A percentile compares a stretch with the other conserved stretches of the same genome.
These are phyloP conservation scores for Phytophthora agathidicida DNA, from an alignment of 352 stramenopile genomes.

Conservation along the genomic window DNA sequence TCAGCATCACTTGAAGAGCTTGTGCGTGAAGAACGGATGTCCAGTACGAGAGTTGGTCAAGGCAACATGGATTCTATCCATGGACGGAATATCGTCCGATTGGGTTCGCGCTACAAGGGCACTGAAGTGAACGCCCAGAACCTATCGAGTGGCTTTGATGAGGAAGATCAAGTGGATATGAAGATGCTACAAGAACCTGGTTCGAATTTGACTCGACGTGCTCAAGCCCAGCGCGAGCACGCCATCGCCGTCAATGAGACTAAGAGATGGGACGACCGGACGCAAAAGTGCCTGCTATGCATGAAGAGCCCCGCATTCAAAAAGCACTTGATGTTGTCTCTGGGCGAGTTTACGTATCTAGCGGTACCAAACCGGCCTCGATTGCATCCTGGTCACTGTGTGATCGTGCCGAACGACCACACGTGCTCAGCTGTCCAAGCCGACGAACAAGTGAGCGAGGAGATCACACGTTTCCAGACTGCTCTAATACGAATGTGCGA, in stretches of 20 bases:
- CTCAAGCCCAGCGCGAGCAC: constrained; percentile 59
- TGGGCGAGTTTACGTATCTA: constrained; percentile 82
- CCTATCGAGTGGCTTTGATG: constrained; percentile 80
- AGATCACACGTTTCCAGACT: constrained; percentile 72
- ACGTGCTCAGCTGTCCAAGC: constrained; percentile 57
- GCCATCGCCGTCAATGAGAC: constrained; percentile 54
- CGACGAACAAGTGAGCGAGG: constrained; percentile 67
- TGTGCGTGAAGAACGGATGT: constrained; percentile 78
- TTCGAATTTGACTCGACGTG: constrained; percentile 64
- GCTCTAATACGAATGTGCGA: constrained; percentile 65
- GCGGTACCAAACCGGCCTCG: constrained; percentile 60
- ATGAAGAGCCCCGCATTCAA: constrained; percentile 79
- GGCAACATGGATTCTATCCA: constrained; percentile 75
- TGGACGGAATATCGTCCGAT: constrained; percentile 74
- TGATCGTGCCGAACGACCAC: constrained; percentile 83
- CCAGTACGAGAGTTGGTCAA: constrained; percentile 45
- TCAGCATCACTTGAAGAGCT: constrained; percentile 71
- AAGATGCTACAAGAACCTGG: constrained; percentile 58
- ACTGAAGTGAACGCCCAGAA: constrained; percentile 67
- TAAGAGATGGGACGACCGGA: constrained; percentile 73
- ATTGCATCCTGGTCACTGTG: constrained; percentile 67
- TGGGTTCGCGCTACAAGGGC: constrained; percentile 77
- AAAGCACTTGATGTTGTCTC: constrained; percentile 79
- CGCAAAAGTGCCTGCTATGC: constrained; percentile 70
- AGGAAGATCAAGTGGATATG: constrained; percentile 80